Percentiles rank a stretch among this genome's conserved stretches.
phyloP scores from a whole-genome alignment of 139 green algal species.

The Pseudopediastrum boryanum region DNA sequence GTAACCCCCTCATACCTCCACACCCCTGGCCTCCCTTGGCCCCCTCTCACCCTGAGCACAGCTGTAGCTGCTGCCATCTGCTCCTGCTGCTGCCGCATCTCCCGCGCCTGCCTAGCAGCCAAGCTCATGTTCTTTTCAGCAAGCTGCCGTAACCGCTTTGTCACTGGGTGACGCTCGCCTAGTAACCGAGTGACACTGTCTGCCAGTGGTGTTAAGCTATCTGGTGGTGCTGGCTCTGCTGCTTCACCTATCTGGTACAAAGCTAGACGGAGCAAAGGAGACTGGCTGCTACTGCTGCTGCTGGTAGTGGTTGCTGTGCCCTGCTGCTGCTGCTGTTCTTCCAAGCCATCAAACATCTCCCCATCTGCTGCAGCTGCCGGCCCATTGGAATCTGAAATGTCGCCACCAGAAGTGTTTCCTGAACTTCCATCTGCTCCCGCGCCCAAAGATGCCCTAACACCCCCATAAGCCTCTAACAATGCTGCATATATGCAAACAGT shows the following conservation, averaged over 20 bases:
- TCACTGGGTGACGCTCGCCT: conserved; percentile 30
- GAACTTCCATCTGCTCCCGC: too few relatives aligned
- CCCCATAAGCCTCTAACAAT: conserved; percentile 25
- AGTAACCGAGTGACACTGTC: conserved; percentile 4
- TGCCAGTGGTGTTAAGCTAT: conserved; percentile 21
- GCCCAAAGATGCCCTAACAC: too few relatives aligned
- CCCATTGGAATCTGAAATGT: neutral
- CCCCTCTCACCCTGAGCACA: conserved; percentile 8
- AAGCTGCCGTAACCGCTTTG: conserved; percentile 7
- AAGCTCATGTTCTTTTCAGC: conserved; percentile 43
- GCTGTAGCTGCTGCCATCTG: conserved; percentile 19
- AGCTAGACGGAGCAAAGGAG: conserved; percentile 31
- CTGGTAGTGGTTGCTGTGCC: too few relatives aligned
- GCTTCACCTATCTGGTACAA: conserved; percentile 38
- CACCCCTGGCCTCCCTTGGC: too few relatives aligned
- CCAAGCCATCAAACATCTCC: neutral
- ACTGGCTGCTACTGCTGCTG: neutral
- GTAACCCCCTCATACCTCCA: too few relatives aligned
- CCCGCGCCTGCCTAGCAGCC: conserved; percentile 23
- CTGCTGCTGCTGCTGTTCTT: too few relatives aligned
- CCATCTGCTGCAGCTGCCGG: neutral
- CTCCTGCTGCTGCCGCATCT: conserved; percentile 36
- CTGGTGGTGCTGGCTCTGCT: conserved; percentile 9
- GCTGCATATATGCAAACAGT: conserved; percentile 39
- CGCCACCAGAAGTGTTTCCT: neutral